phyloP scores from a whole-genome alignment of 108 stramenopile genomes.

The Discostella pseudostelligera region DNA sequence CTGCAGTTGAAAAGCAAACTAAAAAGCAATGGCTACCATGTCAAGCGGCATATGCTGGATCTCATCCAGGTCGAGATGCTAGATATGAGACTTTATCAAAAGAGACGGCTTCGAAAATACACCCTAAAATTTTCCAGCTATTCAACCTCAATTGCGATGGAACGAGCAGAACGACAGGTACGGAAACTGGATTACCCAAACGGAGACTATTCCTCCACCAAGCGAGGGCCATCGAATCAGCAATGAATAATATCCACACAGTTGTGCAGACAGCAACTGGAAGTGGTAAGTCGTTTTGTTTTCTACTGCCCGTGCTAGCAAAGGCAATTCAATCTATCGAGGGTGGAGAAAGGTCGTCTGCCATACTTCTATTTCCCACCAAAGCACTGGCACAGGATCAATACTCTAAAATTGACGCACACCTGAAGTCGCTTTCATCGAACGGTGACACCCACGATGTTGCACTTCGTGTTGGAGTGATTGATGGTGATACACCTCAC shows the following conservation, averaged over 20 bases:
- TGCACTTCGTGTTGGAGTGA: conserved; percentile 54
- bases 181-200: not conserved
- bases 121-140: conserved; percentile 15
- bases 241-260: conserved; percentile 59
- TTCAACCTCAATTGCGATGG: conserved; percentile 20
- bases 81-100: conserved; percentile 33
- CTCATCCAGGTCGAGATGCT: conserved; percentile 58
- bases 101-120: conserved; percentile 32
- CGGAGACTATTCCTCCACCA: conserved; percentile 79
- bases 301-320: conserved; percentile 77
- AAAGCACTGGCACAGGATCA: conserved; percentile 99
- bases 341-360: conserved; percentile 17
- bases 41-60: conserved; percentile 70
- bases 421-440: conserved; percentile 41
- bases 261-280: conserved; percentile 88
- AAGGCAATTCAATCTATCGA: conserved; percentile 49
- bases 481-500: conserved; percentile 85
- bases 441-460: conserved; percentile 2
- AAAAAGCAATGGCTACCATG: conserved; percentile 38
- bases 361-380: conserved; percentile 91
- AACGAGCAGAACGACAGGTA: not conserved
- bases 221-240: conserved; percentile 74
- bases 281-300: conserved; percentile 85
- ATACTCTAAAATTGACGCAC: conserved; percentile 61
- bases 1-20: conserved; percentile 1